Evolutionary conservation across 1,284 basidiomycete genomes (phyloP), one percentile per base, ranked within the genome.

Genomic region (Trichosporon ovoides): DNA sequence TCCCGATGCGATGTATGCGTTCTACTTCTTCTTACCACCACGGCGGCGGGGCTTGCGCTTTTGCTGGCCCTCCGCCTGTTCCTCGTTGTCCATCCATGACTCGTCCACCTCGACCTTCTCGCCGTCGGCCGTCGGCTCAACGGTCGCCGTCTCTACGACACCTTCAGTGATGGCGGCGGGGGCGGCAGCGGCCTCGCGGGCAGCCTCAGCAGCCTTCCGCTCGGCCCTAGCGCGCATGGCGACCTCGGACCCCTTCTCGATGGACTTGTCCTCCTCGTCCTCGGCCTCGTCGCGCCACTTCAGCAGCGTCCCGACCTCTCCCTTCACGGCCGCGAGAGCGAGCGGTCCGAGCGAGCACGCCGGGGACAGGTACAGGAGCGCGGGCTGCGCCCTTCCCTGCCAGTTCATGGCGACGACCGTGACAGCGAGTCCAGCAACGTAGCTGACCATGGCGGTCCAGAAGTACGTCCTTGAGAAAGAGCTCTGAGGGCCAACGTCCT

Each of bases 341-440:
- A 71, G 57, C 6, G 80, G 75, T 24, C 78, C 75, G n/a, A 75
- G 55, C 13, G 76, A 75, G 85, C 81, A 83, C 5, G 81, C 80
- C 0, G 82, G 82, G 36, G 72, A 77, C 64, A 98, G 82, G 75
- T 98, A 98, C 36, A 98, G 80, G 59, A 98, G 78, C 2, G 95
- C 95, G 3, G 95, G 95, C 69, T 98, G 95, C 0, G 91, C 92
- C 14, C 82, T 83, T 49, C 82, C 80, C 69, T 87, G 88, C 43
- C 80, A 71, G 73, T 95, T 89, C 93, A 98, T 94, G 16, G 95
- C 89, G 0, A 74, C 74, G 84, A 98, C 92, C 3, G 95, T 96
- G 11, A 81, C 83, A 7, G 79, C 75, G 22, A 97, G 82, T 0
- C 93, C 95, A 20, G 80, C 60, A n/a, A 89, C 77, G 77, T 98